Percentiles rank a stretch among this genome's conserved stretches.
Evolutionary conservation across 1,139 yeast species (phyloP).

Genomic region (Geotrichum restrictum): DNA sequence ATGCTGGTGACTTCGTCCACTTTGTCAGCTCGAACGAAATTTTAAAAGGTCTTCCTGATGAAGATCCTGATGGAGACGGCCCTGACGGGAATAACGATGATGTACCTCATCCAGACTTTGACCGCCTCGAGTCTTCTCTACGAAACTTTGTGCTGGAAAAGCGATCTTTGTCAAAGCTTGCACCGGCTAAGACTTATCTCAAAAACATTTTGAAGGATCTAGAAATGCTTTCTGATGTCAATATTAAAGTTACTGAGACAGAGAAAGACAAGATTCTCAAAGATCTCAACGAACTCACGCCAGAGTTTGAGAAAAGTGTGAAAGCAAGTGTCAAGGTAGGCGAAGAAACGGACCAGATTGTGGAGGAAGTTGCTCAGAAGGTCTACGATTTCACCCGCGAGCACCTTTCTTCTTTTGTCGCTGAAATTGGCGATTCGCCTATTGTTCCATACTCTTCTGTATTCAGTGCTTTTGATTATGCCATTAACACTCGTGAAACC

Average conservation of each 20-base stretch:
- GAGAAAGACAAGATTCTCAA: constrained; percentile 44
- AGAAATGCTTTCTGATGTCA: constrained; percentile 54
- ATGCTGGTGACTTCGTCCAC: constrained; percentile 86
- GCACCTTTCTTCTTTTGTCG: constrained; percentile 52
- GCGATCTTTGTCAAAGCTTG: constrained; percentile 78
- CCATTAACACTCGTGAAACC: constrained; percentile 61
- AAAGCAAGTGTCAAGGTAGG: constrained; percentile 52
- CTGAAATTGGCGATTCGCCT: constrained; percentile 55
- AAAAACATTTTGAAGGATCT: constrained; percentile 67
- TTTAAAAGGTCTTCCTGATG: constrained; percentile 34
- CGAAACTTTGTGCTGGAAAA: constrained; percentile 85
- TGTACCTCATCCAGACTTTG: constrained; percentile 60
- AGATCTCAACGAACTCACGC: constrained; percentile 47
- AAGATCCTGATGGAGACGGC: constrained; percentile 41
- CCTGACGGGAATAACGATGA: constrained; percentile 33
- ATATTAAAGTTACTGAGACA: constrained; percentile 50
- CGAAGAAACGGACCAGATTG: constrained; percentile 57
- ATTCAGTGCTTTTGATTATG: constrained; percentile 64
- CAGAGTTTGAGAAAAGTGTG: constrained; percentile 57
- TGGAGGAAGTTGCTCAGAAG: constrained; percentile 57
- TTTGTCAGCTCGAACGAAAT: constrained; percentile 68
- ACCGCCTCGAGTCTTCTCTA: constrained; percentile 75
- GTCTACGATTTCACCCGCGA: constrained; percentile 60
- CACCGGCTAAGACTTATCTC: constrained; percentile 87
- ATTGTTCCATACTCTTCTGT: constrained; percentile 60